Evolutionary conservation across 2,329 filamentous ascomycete genomes (phyloP), one percentile per base, ranked within the genome.

Genomic region (Parafenestella ontariensis): DNA sequence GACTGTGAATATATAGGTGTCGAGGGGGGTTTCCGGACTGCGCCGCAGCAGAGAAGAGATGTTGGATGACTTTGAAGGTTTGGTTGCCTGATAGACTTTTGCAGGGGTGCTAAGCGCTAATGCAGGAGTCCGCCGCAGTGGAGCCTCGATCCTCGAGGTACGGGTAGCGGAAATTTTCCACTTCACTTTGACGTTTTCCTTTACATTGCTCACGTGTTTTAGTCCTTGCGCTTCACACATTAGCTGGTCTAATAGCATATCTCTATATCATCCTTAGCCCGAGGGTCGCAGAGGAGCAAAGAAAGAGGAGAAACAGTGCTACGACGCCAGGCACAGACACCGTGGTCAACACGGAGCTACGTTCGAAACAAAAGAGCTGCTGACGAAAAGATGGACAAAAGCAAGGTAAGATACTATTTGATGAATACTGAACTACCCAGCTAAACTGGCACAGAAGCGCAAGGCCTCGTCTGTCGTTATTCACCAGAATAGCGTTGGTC

Each of bases 391-490:
- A 37, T 28, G 1, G 43, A 28, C 23, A 54, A 52, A 18, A 49
- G 39, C 39, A 65, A 65, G 47, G 64, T 59, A 51, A 18, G 37
- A 20, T 8, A 10, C 18, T 7, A 9, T 9, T 17, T 1, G 1
- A 15, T 18, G 1, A 17, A 5, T 3, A 11, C 1, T 29, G 15
- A 15, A 6, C 10, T 29, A 21, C 3, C n/a, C 21, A 28, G 5
- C 50, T 60, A 33, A 60, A 17, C 17, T 4, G 9, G 7, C 5
- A 21, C 26, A 68, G 66, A 70, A 70, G 44, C 64, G 66, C 51
- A 70, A 68, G 40, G 60, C 61, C 18, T 58, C 60, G 13, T 50
- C 60, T 1, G 59, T 62, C n/a, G 52, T 65, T 1, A 49, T 62
- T 23, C 61, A 67, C 49, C 58, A 68, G 21, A 58, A 46, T 37